Percentiles rank a stretch among this genome's conserved stretches.
These are phyloP conservation scores for Dictyostelium intermedium DNA, from an alignment of 78 protist species.

Conservation along the genomic window DNA sequence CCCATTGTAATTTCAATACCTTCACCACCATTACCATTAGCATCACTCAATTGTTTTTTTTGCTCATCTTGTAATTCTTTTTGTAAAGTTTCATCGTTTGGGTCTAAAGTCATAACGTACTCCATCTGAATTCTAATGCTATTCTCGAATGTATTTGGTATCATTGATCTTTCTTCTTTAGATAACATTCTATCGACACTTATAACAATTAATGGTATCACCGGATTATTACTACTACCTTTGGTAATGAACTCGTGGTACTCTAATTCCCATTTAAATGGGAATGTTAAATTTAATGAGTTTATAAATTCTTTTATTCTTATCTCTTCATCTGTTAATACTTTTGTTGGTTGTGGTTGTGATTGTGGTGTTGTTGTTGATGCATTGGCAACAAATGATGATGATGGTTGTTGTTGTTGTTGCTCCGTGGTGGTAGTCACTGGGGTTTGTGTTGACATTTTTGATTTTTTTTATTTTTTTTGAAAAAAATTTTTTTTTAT, in stretches of 20 bases:
- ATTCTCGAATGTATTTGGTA: background rate
- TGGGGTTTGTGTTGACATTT: background rate
- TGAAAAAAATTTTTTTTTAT: too few species aligned
- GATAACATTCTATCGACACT: slow-evolving; percentile 16
- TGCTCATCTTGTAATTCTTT: background rate
- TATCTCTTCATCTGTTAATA: background rate
- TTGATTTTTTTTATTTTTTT: background rate
- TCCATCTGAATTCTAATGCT: background rate
- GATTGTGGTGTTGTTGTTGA: background rate
- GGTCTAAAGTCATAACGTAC: slow-evolving; percentile 18
- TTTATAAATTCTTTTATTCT: slow-evolving; percentile 1
- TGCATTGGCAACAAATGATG: background rate
- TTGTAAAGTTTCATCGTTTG: slow-evolving; percentile 2
- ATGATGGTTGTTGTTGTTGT: background rate
- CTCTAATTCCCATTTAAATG: slow-evolving; percentile 14
- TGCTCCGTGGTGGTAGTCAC: background rate
- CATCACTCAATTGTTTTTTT: background rate
- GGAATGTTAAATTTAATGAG: background rate
- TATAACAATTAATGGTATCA: background rate
- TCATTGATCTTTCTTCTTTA: background rate
- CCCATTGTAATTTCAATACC: background rate
- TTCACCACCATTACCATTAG: background rate
- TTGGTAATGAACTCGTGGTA: background rate
- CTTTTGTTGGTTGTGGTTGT: background rate
- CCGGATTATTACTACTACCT: background rate